A percentile compares a stretch with the other conserved stretches of the same genome.
phyloP scores from a whole-genome alignment of 1,139 yeast species.

The Zhuliangozyma blackwelliae region DNA sequence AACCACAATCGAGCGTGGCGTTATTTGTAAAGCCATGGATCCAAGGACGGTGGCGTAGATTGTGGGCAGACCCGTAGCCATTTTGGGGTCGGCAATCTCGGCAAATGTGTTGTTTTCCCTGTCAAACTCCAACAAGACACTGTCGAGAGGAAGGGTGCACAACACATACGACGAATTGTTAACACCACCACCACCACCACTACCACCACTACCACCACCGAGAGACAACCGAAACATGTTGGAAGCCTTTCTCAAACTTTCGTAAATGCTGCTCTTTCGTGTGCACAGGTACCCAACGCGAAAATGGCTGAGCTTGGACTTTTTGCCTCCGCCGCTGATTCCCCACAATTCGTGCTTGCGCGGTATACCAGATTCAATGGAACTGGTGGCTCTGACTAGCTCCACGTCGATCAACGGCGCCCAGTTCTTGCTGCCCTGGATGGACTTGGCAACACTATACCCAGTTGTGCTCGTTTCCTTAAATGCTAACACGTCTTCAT shows the following conservation, averaged over 20 bases:
- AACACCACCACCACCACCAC: slow-evolving; percentile 8
- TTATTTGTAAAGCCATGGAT: slow-evolving; percentile 26
- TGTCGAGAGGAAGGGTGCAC: slow-evolving; percentile 36
- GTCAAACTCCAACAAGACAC: slow-evolving; percentile 31
- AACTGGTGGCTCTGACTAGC: slow-evolving; percentile 25
- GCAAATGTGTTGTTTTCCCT: slow-evolving; percentile 12
- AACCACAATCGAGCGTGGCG: slow-evolving; percentile 21
- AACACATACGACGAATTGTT: slow-evolving; percentile 18
- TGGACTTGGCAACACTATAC: slow-evolving; percentile 10
- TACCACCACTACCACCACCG: slow-evolving; percentile 9
- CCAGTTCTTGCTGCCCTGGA: slow-evolving; percentile 42
- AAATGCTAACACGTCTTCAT: neutral
- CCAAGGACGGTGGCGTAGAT: slow-evolving; percentile 10
- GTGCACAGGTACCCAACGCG: slow-evolving; percentile 34
- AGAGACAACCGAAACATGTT: slow-evolving; percentile 13
- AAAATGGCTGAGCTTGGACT: slow-evolving; percentile 36
- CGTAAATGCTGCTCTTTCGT: slow-evolving; percentile 24
- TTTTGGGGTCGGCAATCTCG: slow-evolving; percentile 22
- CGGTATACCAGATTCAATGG: slow-evolving; percentile 15
- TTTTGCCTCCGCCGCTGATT: slow-evolving; percentile 38
- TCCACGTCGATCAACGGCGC: slow-evolving; percentile 44
- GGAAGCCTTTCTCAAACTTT: slow-evolving; percentile 25
- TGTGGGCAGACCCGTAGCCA: slow-evolving; percentile 11
- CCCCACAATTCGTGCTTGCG: slow-evolving; percentile 44
- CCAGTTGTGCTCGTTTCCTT: slow-evolving; percentile 8